Base-by-base conservation (phyloP, 768 basidiomycete genomes). In the Hygrophoropsis aurantiaca region DNA sequence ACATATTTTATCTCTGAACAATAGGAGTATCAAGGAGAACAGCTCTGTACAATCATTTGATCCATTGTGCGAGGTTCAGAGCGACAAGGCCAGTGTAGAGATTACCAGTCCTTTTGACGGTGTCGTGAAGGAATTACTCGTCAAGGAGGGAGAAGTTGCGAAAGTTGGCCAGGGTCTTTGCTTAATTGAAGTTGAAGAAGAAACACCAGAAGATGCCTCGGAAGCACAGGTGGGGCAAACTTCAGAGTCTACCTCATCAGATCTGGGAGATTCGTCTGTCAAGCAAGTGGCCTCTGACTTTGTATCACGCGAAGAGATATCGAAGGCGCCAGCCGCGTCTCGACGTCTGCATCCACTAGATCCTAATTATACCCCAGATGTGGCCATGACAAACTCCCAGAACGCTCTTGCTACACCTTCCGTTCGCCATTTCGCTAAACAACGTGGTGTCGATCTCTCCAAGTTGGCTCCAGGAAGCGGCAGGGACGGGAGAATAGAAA, bases 71-170 rank as follows among this genome's bases (percentile, higher is more conserved):
- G 90, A 93, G 51, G 90, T 93, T 3, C 90, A 92, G 68, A 87
- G 84, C 52, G 90, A 93, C 77, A 93, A 93, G 64, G 90, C 90
- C 1, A 87, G 82, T 64, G 90, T 94, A 20, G 91, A 94, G 65
- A 92, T 94, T 46, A 94, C 91, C 3, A 86, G 85, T 47, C 91
- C 91, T 2, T 92, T 78, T 57, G 85, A 91, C 34, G 91, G 91
- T 5, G 70, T 82, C 25, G 70, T 94, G 39, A 82, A 77, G 51
- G 77, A 87, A 52, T 65, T 93, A 5, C 72, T 90, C 1, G 89
- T 91, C 15, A 68, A 83, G 53, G 89, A 90, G 60, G 91, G 91
- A 16, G 80, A 90, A 59, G 75, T 93, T 15, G 89, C 88, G 16
- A 90, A 90, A 59, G 91, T 93, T 15, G 90, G 92, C 25, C 69